Conservation (phyloP, 2,329 filamentous ascomycete genomes). For the Colletotrichum tanaceti region DNA sequence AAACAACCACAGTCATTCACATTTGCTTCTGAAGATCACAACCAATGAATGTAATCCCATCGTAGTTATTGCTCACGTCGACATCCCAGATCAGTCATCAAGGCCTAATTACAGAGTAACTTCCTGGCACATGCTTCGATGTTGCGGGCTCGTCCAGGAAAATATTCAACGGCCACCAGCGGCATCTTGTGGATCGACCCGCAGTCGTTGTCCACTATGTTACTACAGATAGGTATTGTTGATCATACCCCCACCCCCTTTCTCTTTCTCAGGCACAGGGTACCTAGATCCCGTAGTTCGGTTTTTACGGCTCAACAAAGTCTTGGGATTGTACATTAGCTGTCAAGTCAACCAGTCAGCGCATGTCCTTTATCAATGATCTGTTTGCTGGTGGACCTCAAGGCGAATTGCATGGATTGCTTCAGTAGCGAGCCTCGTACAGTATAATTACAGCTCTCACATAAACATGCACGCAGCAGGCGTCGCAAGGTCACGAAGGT, state of each 20-base stretch:
- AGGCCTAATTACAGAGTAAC: neutral
- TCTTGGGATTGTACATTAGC: neutral
- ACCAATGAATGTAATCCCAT: neutral
- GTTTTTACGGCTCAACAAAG: slow-evolving; percentile 9
- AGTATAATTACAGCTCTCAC: slow-evolving; percentile 32
- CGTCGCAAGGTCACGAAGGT: slow-evolving; percentile 11
- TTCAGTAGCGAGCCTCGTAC: neutral
- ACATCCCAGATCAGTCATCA: neutral
- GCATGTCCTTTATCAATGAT: slow-evolving; percentile 25
- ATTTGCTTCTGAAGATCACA: neutral
- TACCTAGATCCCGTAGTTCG: slow-evolving; percentile 11
- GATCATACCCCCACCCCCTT: neutral
- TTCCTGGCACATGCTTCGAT: slow-evolving; percentile 5
- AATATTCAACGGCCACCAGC: slow-evolving; percentile 14
- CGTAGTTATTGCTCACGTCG: neutral
- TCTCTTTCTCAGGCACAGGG: slow-evolving; percentile 18
- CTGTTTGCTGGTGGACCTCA: slow-evolving; percentile 15
- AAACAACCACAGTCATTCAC: no score
- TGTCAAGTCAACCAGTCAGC: slow-evolving; percentile 16
- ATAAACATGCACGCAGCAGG: slow-evolving; percentile 10
- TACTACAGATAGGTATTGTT: no score
- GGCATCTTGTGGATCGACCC: slow-evolving; percentile 22
- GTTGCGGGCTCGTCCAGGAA: slow-evolving; percentile 5
- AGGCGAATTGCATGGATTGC: neutral
- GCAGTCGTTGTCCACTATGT: slow-evolving; percentile 5